These are phyloP conservation scores for Isabelozyma rhagii DNA, from an alignment of 805 yeast species.

Conservation along the genomic window DNA sequence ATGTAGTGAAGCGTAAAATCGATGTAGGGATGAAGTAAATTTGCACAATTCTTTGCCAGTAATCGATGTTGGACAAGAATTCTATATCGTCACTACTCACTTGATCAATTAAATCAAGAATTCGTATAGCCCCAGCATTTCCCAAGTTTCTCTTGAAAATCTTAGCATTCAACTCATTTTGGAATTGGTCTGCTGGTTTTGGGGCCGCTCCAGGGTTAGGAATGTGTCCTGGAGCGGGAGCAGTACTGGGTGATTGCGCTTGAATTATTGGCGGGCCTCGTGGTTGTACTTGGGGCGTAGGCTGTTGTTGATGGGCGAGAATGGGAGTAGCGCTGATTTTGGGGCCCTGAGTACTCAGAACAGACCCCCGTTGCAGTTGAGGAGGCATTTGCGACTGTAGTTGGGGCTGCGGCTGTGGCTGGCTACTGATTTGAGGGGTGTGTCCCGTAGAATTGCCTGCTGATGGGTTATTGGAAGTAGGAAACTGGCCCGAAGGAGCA, in stretches of 20 bases:
- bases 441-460: constrained; percentile 22
- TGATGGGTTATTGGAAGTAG: constrained; percentile 6
- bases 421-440: constrained; percentile 28
- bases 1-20: constrained; percentile 24
- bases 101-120: constrained; percentile 38
- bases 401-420: constrained; percentile 11
- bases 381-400: constrained; percentile 1
- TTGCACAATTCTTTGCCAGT: constrained; percentile 35
- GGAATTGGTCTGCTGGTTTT: constrained; percentile 4
- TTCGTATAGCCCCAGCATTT: constrained; percentile 39
- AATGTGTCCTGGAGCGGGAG: neutral
- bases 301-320: constrained; percentile 21
- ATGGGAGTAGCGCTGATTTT: constrained; percentile 15
- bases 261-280: constrained; percentile 6
- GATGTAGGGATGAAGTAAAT: constrained; percentile 31
- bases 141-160: constrained; percentile 39
- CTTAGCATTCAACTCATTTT: constrained; percentile 30
- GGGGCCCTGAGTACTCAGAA: neutral
- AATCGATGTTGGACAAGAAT: constrained; percentile 25
- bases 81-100: constrained; percentile 31
- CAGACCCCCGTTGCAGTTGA: neutral
- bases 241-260: neutral
- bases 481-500: constrained; percentile 22
- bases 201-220: neutral
- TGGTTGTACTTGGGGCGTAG: constrained; percentile 17